Percentiles rank a stretch among this genome's conserved stretches.
These are phyloP conservation scores for Mesostigma viride DNA, from an alignment of 139 green algal species.

Conservation along the genomic window DNA sequence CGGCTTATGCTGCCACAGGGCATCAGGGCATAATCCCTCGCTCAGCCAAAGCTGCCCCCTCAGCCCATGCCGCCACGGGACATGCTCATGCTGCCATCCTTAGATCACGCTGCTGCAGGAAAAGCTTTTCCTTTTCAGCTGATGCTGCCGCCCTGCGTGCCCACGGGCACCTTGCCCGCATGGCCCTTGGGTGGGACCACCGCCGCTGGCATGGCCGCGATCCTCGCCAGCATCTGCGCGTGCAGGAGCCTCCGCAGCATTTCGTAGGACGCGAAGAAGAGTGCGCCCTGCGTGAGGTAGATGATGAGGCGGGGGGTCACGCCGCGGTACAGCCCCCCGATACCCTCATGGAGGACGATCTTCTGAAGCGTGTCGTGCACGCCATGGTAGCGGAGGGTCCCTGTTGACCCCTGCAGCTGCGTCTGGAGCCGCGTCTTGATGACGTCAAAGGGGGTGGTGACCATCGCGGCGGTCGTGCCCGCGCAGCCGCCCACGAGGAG, in stretches of 20 bases:
- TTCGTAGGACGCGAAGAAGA: constrained; percentile 45
- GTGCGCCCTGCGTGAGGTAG: constrained; percentile 39
- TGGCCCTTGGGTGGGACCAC: too few species aligned
- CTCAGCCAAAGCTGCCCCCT: too few species aligned
- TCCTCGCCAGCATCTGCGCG: too few species aligned
- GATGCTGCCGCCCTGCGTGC: too few species aligned
- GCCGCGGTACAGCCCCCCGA: constrained; percentile 28
- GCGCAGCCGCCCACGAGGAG: constrained; percentile 26
- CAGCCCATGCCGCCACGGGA: too few species aligned
- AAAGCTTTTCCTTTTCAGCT: too few species aligned
- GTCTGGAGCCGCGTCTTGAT: constrained; percentile 44
- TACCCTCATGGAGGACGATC: constrained; percentile 16
- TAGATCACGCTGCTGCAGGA: too few species aligned
- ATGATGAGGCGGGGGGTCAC: constrained; percentile 35
- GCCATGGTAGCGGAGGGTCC: background rate
- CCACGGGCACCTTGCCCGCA: too few species aligned
- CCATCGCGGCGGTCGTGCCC: constrained; percentile 36
- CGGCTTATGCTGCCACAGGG: too few species aligned
- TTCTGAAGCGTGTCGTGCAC: constrained; percentile 8
- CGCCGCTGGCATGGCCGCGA: too few species aligned
- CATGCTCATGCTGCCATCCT: too few species aligned
- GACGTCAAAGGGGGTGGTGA: constrained; percentile 44
- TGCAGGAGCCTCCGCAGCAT: constrained; percentile 25
- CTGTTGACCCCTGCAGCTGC: constrained; percentile 3
- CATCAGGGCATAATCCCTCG: too few species aligned